phyloP scores from a whole-genome alignment of 495 filamentous ascomycete genomes.

The Lasiosphaeria miniovina region DNA sequence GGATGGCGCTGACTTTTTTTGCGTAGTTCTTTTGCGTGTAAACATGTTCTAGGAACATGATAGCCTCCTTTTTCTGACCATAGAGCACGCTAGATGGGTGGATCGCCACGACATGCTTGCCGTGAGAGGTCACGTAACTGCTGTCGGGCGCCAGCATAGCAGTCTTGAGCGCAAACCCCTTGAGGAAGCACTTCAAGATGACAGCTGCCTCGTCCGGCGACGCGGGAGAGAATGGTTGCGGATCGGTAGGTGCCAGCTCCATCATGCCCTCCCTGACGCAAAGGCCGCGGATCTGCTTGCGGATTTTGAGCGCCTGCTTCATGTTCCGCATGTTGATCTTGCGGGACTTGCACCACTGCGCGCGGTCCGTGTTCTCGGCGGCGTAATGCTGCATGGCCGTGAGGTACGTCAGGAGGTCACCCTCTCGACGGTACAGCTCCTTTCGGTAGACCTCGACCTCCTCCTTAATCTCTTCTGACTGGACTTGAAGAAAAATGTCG shows the following conservation, averaged over 20 bases:
- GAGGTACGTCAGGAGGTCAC: conserved; percentile 86
- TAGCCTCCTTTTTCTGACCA: conserved; percentile 85
- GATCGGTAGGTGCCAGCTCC: conserved; percentile 36
- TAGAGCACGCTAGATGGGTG: conserved; percentile 86
- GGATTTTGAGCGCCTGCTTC: conserved; percentile 67
- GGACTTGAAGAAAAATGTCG: conserved; percentile 78
- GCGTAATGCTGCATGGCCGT: conserved; percentile 79
- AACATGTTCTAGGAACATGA: conserved; percentile 95
- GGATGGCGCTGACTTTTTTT: conserved; percentile 79
- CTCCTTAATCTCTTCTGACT: conserved; percentile 78
- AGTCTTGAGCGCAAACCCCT: conserved; percentile 77
- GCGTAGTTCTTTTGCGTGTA: conserved; percentile 92
- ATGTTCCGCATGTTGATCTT: conserved; percentile 81
- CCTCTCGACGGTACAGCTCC: conserved; percentile 75
- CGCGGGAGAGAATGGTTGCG: conserved; percentile 46
- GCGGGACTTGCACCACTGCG: conserved; percentile 73
- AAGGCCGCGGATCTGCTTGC: conserved; percentile 76
- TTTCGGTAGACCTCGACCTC: conserved; percentile 67
- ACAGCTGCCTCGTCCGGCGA: conserved; percentile 51
- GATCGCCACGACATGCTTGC: conserved; percentile 81
- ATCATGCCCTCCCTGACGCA: conserved; percentile 52
- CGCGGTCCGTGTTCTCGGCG: conserved; percentile 68
- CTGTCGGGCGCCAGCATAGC: conserved; percentile 80
- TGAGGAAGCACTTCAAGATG: conserved; percentile 77
- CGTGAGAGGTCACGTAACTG: conserved; percentile 78